A percentile compares a stretch with the other conserved stretches of the same genome.
phyloP scores from a whole-genome alignment of 2,329 filamentous ascomycete species.

The Pyrenophora graminea region DNA sequence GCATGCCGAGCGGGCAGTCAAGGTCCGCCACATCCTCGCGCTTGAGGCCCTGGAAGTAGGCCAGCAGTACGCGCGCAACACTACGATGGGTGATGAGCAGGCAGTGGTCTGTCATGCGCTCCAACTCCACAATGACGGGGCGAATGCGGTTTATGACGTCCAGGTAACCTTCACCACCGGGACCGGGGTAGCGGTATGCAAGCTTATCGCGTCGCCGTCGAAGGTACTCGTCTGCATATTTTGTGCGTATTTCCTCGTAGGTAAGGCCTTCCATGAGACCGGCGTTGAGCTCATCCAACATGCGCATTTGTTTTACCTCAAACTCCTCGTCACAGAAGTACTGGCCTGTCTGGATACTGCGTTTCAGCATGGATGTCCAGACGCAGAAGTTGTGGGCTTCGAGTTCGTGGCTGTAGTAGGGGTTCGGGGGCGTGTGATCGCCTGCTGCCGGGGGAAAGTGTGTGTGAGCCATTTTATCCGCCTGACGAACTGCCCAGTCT shows the following conservation, averaged over 20 bases:
- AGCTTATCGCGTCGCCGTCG: conserved; percentile 85
- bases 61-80: conserved; percentile 87
- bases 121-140: conserved; percentile 94
- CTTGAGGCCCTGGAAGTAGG: conserved; percentile 93
- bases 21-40: conserved; percentile 91
- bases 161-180: conserved; percentile 93
- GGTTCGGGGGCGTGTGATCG: conserved; percentile 92
- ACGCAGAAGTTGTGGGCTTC: conserved; percentile 90
- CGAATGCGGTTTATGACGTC: conserved; percentile 95
- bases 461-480: conserved; percentile 73
- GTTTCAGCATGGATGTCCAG: conserved; percentile 96
- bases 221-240: conserved; percentile 78
- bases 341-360: conserved; percentile 83
- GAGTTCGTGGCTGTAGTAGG: conserved; percentile 63
- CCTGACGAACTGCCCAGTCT: conserved; percentile 82
- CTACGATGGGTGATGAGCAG: conserved; percentile 91
- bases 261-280: conserved; percentile 94
- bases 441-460: conserved; percentile 89
- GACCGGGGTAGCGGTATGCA: conserved; percentile 93
- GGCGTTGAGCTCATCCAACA: conserved; percentile 95
- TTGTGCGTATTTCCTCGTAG: conserved; percentile 83
- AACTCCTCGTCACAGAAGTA: conserved; percentile 92
- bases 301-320: conserved; percentile 95
- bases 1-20: conserved; percentile 88
- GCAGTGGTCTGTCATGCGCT: conserved; percentile 95